A percentile compares a stretch with the other conserved stretches of the same genome.
phyloP scores from a whole-genome alignment of 805 yeast species.

The Osmozyma mogii region DNA sequence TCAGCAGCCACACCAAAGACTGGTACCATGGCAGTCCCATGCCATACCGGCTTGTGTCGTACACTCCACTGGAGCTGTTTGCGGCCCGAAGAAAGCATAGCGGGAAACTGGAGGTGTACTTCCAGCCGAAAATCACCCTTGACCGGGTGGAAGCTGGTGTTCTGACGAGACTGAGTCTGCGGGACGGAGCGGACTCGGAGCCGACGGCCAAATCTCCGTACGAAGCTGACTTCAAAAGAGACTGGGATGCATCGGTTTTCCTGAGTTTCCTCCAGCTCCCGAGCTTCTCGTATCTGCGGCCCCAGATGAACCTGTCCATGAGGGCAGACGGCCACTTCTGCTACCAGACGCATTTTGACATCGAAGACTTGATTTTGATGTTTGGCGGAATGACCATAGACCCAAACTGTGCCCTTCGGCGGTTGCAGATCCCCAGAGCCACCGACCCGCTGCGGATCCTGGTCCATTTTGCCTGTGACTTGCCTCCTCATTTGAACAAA shows the following conservation, averaged over 20 bases:
- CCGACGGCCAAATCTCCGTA: constrained; percentile 12
- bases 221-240: constrained; percentile 5
- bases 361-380: constrained; percentile 22
- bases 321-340: constrained; percentile 8
- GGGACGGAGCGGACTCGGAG: not conserved
- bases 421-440: constrained; percentile 26
- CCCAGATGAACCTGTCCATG: not conserved
- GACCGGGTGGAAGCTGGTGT: constrained; percentile 13
- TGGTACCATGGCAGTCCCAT: constrained; percentile 24
- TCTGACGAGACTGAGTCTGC: constrained; percentile 11
- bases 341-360: constrained; percentile 26
- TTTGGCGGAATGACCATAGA: constrained; percentile 30
- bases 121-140: constrained; percentile 17
- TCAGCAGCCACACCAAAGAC: constrained; percentile 1
- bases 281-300: constrained; percentile 6
- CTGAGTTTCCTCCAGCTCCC: constrained; percentile 12
- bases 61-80: constrained; percentile 8
- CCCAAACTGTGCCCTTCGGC: constrained; percentile 12
- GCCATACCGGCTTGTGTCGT: constrained; percentile 22
- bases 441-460: constrained; percentile 24
- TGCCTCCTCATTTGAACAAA: constrained; percentile 33
- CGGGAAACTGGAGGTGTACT: constrained; percentile 11
- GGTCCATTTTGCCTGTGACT: constrained; percentile 28
- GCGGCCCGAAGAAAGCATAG: constrained; percentile 7
- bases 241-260: constrained; percentile 9